These are phyloP conservation scores for Salix exigua DNA, from an alignment of 345 rosid species.

Conservation along the genomic window DNA sequence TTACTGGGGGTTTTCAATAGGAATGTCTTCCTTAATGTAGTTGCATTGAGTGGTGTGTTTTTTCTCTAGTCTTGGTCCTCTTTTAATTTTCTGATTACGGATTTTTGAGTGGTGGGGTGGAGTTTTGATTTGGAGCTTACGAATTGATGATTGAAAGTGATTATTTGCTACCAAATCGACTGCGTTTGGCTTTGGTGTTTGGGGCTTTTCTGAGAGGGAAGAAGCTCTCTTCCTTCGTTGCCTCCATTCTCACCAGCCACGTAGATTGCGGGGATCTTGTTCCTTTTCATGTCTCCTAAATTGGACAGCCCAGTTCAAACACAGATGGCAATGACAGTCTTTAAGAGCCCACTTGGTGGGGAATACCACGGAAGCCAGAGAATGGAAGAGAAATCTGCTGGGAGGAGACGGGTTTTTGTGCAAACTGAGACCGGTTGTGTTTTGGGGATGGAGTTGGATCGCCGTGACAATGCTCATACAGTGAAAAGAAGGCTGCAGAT, in stretches of 20 bases:
- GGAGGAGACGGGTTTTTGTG: constrained; percentile 84
- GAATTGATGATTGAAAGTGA: constrained; percentile 49
- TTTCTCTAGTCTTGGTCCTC: background rate
- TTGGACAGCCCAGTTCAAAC: constrained; percentile 96
- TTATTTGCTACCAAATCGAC: constrained; percentile 14
- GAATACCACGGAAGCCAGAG: constrained; percentile 49
- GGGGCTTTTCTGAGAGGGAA: constrained; percentile 43
- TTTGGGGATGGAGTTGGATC: constrained; percentile 96
- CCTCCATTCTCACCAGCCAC: constrained; percentile 38
- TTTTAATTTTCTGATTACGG: background rate
- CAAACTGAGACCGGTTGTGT: constrained; percentile 98
- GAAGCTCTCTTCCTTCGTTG: constrained; percentile 39
- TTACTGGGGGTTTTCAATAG: constrained; percentile 5
- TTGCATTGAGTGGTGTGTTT: constrained; percentile 4
- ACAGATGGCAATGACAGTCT: constrained; percentile 87
- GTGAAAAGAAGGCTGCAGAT: constrained; percentile 92
- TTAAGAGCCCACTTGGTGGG: constrained; percentile 68
- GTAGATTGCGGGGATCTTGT: constrained; percentile 24
- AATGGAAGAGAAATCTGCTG: constrained; percentile 65
- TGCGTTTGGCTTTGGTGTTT: constrained; percentile 36
- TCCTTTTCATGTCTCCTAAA: constrained; percentile 76
- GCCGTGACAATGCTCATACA: constrained; percentile 83
- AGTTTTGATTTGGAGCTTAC: constrained; percentile 16
- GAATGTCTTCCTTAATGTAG: constrained; percentile 29
- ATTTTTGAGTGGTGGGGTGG: constrained; percentile 1